Conservation (phyloP, 1,284 basidiomycete genomes). For the Kwoniella shivajii region DNA sequence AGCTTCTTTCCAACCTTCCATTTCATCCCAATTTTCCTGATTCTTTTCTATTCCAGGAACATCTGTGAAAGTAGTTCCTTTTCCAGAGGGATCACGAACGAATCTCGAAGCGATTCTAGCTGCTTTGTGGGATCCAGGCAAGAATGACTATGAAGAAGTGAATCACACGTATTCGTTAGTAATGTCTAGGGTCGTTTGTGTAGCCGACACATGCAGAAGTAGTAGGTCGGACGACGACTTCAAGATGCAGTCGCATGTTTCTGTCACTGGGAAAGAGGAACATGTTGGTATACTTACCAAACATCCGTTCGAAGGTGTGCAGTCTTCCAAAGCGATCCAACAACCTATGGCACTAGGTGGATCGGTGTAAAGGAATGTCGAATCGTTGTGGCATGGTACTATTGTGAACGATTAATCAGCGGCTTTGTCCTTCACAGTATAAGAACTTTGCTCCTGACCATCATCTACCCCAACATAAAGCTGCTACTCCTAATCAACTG, state of each 20-base stretch:
- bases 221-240: too few species aligned
- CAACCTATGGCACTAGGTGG: conserved; percentile 90
- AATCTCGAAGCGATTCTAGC: conserved; percentile 76
- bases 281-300: conserved; percentile 54
- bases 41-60: conserved; percentile 58
- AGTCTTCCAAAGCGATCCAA: conserved; percentile 92
- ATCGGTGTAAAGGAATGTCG: conserved; percentile 73
- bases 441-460: too few species aligned
- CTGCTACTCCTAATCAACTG: too few species aligned
- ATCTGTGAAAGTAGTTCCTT: conserved; percentile 71
- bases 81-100: conserved; percentile 63
- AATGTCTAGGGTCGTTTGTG: too few species aligned
- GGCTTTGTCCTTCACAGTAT: too few species aligned
- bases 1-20: conserved; percentile 67
- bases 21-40: conserved; percentile 57
- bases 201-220: too few species aligned
- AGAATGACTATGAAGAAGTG: conserved; percentile 64
- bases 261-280: not conserved
- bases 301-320: conserved; percentile 81
- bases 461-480: too few species aligned
- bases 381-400: conserved; percentile 64
- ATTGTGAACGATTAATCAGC: conserved; percentile 6
- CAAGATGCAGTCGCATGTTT: not conserved
- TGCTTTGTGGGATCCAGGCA: conserved; percentile 83
- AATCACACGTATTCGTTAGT: too few species aligned